phyloP scores from a whole-genome alignment of 805 yeast species.

The Maudiozyma serrabonitensis region DNA sequence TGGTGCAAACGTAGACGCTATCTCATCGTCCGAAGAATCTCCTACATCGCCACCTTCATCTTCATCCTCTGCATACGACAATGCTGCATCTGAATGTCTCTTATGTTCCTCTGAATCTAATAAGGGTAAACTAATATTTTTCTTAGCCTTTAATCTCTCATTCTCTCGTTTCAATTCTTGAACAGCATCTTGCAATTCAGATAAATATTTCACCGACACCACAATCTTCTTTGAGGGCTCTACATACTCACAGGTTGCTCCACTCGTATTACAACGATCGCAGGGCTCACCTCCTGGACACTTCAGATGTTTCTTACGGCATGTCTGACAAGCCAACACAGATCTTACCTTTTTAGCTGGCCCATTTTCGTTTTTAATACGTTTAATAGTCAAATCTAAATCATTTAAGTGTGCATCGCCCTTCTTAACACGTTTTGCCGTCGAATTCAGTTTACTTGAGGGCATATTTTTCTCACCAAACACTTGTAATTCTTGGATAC shows the following conservation, averaged over 20 bases:
- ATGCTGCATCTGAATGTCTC: not conserved
- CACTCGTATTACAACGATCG: slow-evolving; percentile 46
- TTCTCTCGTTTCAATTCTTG: slow-evolving; percentile 58
- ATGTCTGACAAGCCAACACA: slow-evolving; percentile 44
- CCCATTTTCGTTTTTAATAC: not conserved
- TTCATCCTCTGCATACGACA: not conserved
- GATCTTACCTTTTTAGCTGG: slow-evolving; percentile 11
- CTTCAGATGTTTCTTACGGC: slow-evolving; percentile 62
- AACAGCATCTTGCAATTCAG: slow-evolving; percentile 58
- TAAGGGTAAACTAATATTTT: not conserved
- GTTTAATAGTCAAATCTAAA: too few species aligned
- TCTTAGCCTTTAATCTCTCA: slow-evolving; percentile 38
- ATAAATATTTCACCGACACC: slow-evolving; percentile 60
- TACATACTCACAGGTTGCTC: slow-evolving; percentile 54
- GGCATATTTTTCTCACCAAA: too few species aligned
- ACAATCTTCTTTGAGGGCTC: slow-evolving; percentile 67
- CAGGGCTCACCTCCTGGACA: slow-evolving; percentile 78
- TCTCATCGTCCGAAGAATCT: slow-evolving; percentile 33
- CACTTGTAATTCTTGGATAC: too few species aligned
- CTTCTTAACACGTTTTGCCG: too few species aligned
- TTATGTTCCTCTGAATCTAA: not conserved
- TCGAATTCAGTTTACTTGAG: too few species aligned
- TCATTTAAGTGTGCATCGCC: too few species aligned
- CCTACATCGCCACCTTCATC: not conserved
- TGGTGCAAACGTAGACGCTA: slow-evolving; percentile 62